Base-by-base conservation (phyloP, 2,329 filamentous ascomycete genomes). In the Monilinia laxa region DNA sequence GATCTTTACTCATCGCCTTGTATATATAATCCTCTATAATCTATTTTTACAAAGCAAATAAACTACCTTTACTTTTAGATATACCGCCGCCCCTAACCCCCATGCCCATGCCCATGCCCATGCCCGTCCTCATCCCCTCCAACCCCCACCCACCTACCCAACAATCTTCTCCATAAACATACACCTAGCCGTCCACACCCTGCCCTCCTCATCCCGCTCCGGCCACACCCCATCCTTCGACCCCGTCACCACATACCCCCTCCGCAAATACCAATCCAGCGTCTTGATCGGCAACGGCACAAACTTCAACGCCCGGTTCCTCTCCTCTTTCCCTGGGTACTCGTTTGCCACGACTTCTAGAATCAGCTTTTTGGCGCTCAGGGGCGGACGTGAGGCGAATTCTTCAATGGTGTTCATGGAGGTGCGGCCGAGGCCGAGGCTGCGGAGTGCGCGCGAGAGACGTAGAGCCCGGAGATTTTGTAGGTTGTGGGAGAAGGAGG, bases 131-230 rank as follows among this genome's bases (percentile, higher is more conserved):
- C 28, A 31, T n/a, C 18, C 7, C 18, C 5, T 4, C 28, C 28
- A 28, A n/a, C 28, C 31, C 55, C 10, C 6, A 7, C 9, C 14
- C n/a, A 6, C 31, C 28, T 40, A 54, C 25, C 16, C 9, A 72
- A 74, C 66, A 56, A 67, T 65, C 65, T 71, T 74, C 66, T 66
- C 70, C 71, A 75, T 71, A 59, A 70, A 72, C 10, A 74, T 70
- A 14, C 65, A 68, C 14, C 54, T 42, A n/a, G 62, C 52, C n/a
- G 23, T 55, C 72, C 70, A 73, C 14, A 16, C 47, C 64, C 67
- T 71, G 42, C 72, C 71, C 10, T 9, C 67, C 23, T 23, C 12
- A 69, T 72, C 71, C 11, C 16, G 38, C 45, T 72, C 63, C 7
- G 25, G 60, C 68, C 69, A 73, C 38, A 70, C 53, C 5, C 68